Evolutionary conservation across 1,139 yeast genomes (phyloP).

Genomic region (Saccharomyces pastorianus): DNA sequence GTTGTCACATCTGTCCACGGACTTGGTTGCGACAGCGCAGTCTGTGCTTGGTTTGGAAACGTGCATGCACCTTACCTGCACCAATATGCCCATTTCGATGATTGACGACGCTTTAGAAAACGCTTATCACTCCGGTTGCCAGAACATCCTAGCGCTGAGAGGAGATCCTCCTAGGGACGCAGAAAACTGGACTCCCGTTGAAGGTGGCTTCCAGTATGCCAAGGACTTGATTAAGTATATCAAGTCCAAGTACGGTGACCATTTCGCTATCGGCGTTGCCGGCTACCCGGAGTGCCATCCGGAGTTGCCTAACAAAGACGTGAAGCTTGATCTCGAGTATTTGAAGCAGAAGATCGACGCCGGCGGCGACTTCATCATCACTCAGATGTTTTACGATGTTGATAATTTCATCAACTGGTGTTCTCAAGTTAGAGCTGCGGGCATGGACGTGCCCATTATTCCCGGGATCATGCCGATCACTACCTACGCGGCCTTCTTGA

Average conservation of each 20-base stretch:
- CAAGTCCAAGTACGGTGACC: constrained; percentile 48
- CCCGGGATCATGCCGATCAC: constrained; percentile 99
- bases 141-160: constrained; percentile 77
- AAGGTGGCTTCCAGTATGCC: constrained; percentile 70
- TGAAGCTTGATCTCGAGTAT: constrained; percentile 46
- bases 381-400: constrained; percentile 89
- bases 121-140: constrained; percentile 90
- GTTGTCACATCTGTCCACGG: constrained; percentile 66
- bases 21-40: constrained; percentile 86
- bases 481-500: constrained; percentile 81
- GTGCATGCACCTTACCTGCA: constrained; percentile 96
- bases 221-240: constrained; percentile 53
- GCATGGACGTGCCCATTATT: constrained; percentile 79
- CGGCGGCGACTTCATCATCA: constrained; percentile 87
- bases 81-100: constrained; percentile 78
- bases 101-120: constrained; percentile 79
- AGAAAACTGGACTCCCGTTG: constrained; percentile 38
- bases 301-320: constrained; percentile 48
- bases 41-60: constrained; percentile 91
- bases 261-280: constrained; percentile 68
- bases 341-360: constrained; percentile 84
- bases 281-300: constrained; percentile 77
- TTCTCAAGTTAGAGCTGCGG: constrained; percentile 55
- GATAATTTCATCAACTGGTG: constrained; percentile 85
- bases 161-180: constrained; percentile 76